Conservation (phyloP, 2,329 filamentous ascomycete species). For the Thelonectria discophora region DNA sequence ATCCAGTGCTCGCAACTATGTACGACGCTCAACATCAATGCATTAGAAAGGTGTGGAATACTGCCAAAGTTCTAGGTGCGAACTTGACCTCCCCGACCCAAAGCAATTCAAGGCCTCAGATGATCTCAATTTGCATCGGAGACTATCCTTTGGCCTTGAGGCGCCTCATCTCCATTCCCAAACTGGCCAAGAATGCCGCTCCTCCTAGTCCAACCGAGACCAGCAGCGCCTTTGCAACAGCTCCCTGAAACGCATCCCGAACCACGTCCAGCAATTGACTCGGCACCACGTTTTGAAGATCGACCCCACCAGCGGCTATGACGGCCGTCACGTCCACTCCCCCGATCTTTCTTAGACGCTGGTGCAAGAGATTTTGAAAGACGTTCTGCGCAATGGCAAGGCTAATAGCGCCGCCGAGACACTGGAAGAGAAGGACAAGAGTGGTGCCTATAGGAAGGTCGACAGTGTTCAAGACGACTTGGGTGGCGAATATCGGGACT, state of each 20-base stretch:
- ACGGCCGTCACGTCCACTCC: conserved; percentile 22
- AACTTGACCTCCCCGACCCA: no score
- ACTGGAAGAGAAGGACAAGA: conserved; percentile 55
- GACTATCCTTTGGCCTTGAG: conserved; percentile 22
- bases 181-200: conserved; percentile 29
- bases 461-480: conserved; percentile 50
- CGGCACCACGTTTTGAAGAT: conserved; percentile 28
- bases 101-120: no score
- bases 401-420: conserved; percentile 50
- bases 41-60: no score
- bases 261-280: conserved; percentile 19
- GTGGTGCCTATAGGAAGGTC: conserved; percentile 57
- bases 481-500: conserved; percentile 53
- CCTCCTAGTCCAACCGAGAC: conserved; percentile 33
- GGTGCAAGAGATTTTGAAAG: conserved; percentile 28
- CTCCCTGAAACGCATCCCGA: conserved; percentile 26
- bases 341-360: conserved; percentile 15
- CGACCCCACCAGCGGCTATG: conserved; percentile 27
- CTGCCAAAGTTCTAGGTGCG: no score
- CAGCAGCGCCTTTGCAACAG: conserved; percentile 32
- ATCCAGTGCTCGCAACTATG: no score
- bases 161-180: conserved; percentile 31
- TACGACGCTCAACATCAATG: no score
- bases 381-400: conserved; percentile 35
- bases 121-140: no score